Conservation (phyloP, 345 rosid species). For the Camelina hispida region DNA sequence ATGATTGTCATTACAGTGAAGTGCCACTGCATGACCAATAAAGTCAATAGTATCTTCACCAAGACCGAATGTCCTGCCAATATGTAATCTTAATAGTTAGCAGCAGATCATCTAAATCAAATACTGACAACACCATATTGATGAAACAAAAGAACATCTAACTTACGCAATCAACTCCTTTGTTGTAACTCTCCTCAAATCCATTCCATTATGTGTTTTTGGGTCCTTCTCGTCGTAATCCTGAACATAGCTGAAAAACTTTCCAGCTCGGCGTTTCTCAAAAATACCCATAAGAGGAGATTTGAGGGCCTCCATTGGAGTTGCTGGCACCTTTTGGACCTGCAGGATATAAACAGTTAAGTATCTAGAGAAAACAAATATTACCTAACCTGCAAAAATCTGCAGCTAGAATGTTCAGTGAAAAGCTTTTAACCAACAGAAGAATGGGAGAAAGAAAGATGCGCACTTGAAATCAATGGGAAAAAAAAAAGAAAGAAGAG, state of each 20-base stretch:
- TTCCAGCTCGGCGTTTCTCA: conserved; percentile 96
- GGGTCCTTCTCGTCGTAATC: conserved; percentile 83
- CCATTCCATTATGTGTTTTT: conserved; percentile 93
- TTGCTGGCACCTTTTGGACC: conserved; percentile 98
- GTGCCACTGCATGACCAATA: conserved; percentile 96
- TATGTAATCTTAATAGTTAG: conserved; percentile 30
- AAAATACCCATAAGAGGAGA: conserved; percentile 98
- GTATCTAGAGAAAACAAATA: neutral
- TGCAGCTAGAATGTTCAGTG: neutral
- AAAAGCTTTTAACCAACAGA: neutral
- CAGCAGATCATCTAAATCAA: conserved; percentile 11
- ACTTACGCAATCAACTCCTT: conserved; percentile 85
- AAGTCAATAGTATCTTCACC: conserved; percentile 87
- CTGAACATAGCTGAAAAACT: conserved; percentile 89
- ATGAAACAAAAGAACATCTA: conserved; percentile 26
- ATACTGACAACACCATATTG: neutral
- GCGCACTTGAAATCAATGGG: neutral
- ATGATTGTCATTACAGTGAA: conserved; percentile 85
- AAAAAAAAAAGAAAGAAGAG: neutral
- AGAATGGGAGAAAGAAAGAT: neutral
- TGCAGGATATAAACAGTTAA: conserved; percentile 36
- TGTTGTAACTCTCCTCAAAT: conserved; percentile 84
- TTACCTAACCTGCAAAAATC: neutral
- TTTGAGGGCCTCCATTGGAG: conserved; percentile 91
- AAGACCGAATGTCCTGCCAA: conserved; percentile 84